Base-by-base conservation (phyloP, 1,284 basidiomycete species). In the Omphalotus olearius region DNA sequence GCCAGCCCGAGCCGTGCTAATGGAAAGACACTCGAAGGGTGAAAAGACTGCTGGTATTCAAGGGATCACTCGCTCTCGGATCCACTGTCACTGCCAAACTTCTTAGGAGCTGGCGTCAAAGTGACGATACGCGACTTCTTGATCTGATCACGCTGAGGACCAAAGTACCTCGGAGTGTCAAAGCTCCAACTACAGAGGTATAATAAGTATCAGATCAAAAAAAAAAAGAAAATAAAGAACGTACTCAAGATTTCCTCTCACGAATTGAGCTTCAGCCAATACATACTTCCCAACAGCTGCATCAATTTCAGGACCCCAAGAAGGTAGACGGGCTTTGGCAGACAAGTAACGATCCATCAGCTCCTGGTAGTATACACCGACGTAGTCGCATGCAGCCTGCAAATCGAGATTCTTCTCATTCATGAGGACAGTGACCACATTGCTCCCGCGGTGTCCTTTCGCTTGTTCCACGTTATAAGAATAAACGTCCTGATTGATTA, bases 381-480 rank as follows among this genome's bases (percentile, higher is more conserved):
- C 74, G 57, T 73, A 69, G 62, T 88, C 78, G 25, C 76, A 71
- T 4, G 83, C 78, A n/a, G 72, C 71, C 64, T 86, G 85, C 17
- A 85, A 66, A 53, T 70, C 66, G 50, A 78, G 64, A 20, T 66
- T 59, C 45, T 73, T 73, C 50, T 76, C 73, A 53, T 76, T 69
- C 80, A 85, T 83, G 47, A 84, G 73, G 26, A 87, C 81, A 3
- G 82, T 82, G 41, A 88, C 71, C 57, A 85, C 71, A 60, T 87
- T 87, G 62, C 83, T 84, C 44, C 78, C 78, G 16, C 70, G 74
- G 52, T 79, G 78, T n/a, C 83, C 84, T 63, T 80, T 83, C 36
- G 80, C 76, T 62, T 85, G 81, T 60, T 88, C 84, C 76, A 84
- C 80, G 63, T 84, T 80, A 65, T 86, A 88, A 6, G 83, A 86